Conservation (phyloP, 202 grass and related monocot species). For the Musa balbisiana region DNA sequence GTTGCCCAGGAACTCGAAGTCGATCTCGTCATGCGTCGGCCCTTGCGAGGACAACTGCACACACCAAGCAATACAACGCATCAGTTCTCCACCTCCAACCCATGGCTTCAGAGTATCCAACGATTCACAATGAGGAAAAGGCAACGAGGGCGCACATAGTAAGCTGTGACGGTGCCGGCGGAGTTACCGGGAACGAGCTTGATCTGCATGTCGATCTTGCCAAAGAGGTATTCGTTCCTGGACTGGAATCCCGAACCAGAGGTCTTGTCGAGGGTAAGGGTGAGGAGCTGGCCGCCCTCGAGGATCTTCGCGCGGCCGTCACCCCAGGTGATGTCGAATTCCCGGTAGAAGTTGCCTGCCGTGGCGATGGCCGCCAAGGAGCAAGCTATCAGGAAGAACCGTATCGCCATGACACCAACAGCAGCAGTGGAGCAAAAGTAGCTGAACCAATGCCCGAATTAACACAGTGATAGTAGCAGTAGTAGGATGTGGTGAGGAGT, state of each 20-base stretch:
- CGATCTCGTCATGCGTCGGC: slow-evolving; percentile 1
- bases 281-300: background rate
- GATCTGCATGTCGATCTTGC: slow-evolving; percentile 10
- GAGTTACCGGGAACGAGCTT: background rate
- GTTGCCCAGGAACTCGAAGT: slow-evolving; percentile 8
- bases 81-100: background rate
- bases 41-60: slow-evolving; percentile 3
- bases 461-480: no score
- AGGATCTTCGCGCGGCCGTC: slow-evolving; percentile 5
- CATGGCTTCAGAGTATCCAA: background rate
- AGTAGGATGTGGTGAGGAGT: no score
- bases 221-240: background rate
- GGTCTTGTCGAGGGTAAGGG: background rate
- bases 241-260: background rate
- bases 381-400: background rate
- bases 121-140: background rate
- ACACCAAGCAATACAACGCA: background rate
- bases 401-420: no score
- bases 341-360: background rate
- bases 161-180: background rate
- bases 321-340: slow-evolving; percentile 2
- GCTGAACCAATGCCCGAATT: no score
- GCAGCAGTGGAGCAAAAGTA: no score
- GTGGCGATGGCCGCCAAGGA: background rate
- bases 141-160: background rate